Evolutionary conservation across 2,329 filamentous ascomycete species (phyloP).

Genomic region (Chlorencoelia australis): DNA sequence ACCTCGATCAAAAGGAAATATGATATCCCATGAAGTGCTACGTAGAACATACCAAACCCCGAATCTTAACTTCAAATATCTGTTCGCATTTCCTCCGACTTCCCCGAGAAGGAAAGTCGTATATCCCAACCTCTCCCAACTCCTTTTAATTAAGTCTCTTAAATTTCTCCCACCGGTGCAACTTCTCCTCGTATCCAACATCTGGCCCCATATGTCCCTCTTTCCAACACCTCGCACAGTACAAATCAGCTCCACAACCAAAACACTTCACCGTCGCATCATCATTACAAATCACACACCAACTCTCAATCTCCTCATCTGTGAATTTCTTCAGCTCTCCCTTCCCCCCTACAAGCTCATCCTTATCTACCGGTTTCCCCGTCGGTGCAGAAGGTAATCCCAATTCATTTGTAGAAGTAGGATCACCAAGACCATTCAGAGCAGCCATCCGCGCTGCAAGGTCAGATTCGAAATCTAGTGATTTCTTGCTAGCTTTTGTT

Average conservation of each 20-base stretch:
- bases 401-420: conserved; percentile 11
- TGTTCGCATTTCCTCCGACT: too few species aligned
- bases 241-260: conserved; percentile 62
- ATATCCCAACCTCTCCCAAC: not conserved
- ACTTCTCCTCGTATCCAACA: conserved; percentile 60
- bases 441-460: conserved; percentile 24
- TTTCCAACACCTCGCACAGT: conserved; percentile 70
- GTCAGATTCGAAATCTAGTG: conserved; percentile 21
- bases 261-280: conserved; percentile 64
- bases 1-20: too few species aligned
- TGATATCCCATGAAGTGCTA: too few species aligned
- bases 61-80: too few species aligned
- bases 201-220: conserved; percentile 66
- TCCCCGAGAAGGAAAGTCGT: too few species aligned
- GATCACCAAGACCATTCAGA: conserved; percentile 11
- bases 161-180: conserved; percentile 57
- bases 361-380: conserved; percentile 17
- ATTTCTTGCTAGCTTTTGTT: conserved; percentile 12
- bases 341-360: conserved; percentile 2
- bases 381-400: conserved; percentile 25
- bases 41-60: too few species aligned
- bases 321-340: conserved; percentile 34
- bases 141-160: conserved; percentile 25
- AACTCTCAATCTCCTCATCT: conserved; percentile 63
- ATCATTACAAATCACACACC: conserved; percentile 76